Evolutionary conservation across 1,139 yeast species (phyloP).

Genomic region (Saccharomyces hybrid): DNA sequence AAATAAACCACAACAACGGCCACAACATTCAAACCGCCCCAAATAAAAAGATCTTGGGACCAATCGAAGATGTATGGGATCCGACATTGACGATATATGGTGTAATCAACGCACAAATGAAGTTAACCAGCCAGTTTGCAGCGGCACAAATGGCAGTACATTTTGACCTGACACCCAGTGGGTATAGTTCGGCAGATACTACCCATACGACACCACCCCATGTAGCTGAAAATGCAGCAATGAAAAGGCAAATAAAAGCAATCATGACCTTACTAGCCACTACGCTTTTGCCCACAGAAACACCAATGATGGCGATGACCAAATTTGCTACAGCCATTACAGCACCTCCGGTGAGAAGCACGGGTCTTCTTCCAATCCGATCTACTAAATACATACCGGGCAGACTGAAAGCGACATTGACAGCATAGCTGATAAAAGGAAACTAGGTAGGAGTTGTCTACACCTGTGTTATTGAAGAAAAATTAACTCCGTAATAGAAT

Average conservation of each 20-base stretch:
- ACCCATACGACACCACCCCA: slow-evolving; percentile 88
- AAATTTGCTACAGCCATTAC: slow-evolving; percentile 59
- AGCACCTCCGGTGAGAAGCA: slow-evolving; percentile 33
- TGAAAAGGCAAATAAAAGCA: slow-evolving; percentile 68
- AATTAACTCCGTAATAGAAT: slow-evolving; percentile 71
- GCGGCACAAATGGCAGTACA: slow-evolving; percentile 74
- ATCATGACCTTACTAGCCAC: slow-evolving; percentile 65
- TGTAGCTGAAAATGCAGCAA: slow-evolving; percentile 73
- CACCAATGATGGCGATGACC: slow-evolving; percentile 61
- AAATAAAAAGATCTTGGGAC: slow-evolving; percentile 62
- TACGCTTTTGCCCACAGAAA: slow-evolving; percentile 38
- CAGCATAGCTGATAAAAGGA: slow-evolving; percentile 69
- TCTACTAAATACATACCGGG: slow-evolving; percentile 69
- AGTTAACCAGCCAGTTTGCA: slow-evolving; percentile 75
- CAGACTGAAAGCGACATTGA: slow-evolving; percentile 59
- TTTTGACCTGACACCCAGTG: slow-evolving; percentile 70
- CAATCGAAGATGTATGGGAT: slow-evolving; percentile 54
- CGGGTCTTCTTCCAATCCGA: slow-evolving; percentile 51
- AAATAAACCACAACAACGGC: slow-evolving; percentile 52
- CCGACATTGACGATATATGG: slow-evolving; percentile 62
- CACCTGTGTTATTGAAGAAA: slow-evolving; percentile 57
- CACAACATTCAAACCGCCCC: slow-evolving; percentile 61
- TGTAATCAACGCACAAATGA: slow-evolving; percentile 66
- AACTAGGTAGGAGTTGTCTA: slow-evolving; percentile 51
- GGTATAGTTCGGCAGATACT: slow-evolving; percentile 70